Base-by-base conservation (phyloP, 805 yeast species). In the Wickerhamiella brachini region DNA sequence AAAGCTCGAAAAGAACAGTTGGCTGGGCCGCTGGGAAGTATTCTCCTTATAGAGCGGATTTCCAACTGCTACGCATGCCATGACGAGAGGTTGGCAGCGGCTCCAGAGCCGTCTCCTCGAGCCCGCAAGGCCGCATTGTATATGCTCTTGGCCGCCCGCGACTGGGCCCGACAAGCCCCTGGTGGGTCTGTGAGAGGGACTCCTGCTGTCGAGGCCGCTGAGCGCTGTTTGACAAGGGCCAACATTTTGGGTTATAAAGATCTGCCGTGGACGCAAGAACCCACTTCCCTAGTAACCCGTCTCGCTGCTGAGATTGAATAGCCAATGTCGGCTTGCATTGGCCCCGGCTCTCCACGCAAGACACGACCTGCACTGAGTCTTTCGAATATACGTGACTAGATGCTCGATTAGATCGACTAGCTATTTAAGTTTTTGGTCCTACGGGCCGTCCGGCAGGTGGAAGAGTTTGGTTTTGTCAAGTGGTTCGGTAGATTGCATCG, bases 71-170 rank as follows among this genome's bases (percentile, higher is more conserved):
- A 76, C 57, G 66, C 61, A 45, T 54, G 60, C 47, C 44, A 59
- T 55, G 58, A 57, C 54, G 46, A 66, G 64, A 47, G 50, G 48
- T 18, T 37, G 41, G 41, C 41, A 7, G 15, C 34, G 20, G 23
- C 49, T 4, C 51, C 62, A 60, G 49, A 59, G 62, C 41, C 51
- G 51, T 20, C 47, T 20, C 77, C 83, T 2, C 70, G 95, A 52
- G 66, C 66, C 49, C 73, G 97, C 50, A 87, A 87, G 62, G 78
- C 88, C 1, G 78, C 85, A 0, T 71, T 89, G 26, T 88, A 95
- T 86, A 74, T 75, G 56, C 62, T 88, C 24, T 62, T 88, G 24
- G 81, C 95, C 0, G 82, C 87, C 6, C 76, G 76, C 51, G 85
- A 83, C 10, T 41, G 44, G 44, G 24, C 44, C 5, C 24, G 22